Percentiles rank a stretch among this genome's conserved stretches.
phyloP scores from a whole-genome alignment of 1,284 basidiomycete genomes.

The Schizophyllum amplum region DNA sequence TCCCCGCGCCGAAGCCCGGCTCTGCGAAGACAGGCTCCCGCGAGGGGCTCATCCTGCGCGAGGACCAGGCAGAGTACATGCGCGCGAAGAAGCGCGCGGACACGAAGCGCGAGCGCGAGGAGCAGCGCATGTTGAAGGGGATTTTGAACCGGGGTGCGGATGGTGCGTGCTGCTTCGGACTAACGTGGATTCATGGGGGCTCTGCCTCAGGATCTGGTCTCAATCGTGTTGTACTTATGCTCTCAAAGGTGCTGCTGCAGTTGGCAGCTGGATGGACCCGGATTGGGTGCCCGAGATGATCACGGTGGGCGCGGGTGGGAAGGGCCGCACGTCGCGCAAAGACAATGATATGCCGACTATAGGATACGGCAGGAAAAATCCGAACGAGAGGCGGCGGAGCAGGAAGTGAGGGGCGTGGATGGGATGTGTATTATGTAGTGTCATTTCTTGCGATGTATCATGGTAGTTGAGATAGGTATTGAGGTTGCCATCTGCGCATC shows the following conservation, averaged over 20 bases:
- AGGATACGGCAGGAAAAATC: slow-evolving; percentile 81
- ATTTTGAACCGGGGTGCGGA: slow-evolving; percentile 42
- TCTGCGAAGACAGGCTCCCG: slow-evolving; percentile 78
- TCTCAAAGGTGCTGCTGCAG: slow-evolving; percentile 34
- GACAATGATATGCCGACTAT: slow-evolving; percentile 72
- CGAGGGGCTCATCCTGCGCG: slow-evolving; percentile 78
- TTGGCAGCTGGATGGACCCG: slow-evolving; percentile 90
- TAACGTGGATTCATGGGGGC: too few relatives aligned
- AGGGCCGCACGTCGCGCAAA: slow-evolving; percentile 53
- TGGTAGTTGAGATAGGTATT: slow-evolving; percentile 7
- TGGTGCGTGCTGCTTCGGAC: too few relatives aligned
- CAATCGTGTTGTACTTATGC: too few relatives aligned
- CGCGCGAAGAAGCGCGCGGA: slow-evolving; percentile 74
- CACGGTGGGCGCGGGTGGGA: slow-evolving; percentile 64
- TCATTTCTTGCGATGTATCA: slow-evolving; percentile 15
- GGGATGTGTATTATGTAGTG: slow-evolving; percentile 7
- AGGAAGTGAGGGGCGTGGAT: slow-evolving; percentile 33
- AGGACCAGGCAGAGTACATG: slow-evolving; percentile 85
- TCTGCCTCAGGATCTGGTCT: too few relatives aligned
- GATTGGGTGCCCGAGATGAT: slow-evolving; percentile 91
- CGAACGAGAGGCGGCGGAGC: slow-evolving; percentile 62
- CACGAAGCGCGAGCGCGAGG: slow-evolving; percentile 68
- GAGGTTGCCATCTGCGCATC: background rate
- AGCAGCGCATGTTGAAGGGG: slow-evolving; percentile 62
- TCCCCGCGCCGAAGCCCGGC: slow-evolving; percentile 88